Evolutionary conservation across 768 basidiomycete species (phyloP).

Genomic region (Paxillus rubicundulus): DNA sequence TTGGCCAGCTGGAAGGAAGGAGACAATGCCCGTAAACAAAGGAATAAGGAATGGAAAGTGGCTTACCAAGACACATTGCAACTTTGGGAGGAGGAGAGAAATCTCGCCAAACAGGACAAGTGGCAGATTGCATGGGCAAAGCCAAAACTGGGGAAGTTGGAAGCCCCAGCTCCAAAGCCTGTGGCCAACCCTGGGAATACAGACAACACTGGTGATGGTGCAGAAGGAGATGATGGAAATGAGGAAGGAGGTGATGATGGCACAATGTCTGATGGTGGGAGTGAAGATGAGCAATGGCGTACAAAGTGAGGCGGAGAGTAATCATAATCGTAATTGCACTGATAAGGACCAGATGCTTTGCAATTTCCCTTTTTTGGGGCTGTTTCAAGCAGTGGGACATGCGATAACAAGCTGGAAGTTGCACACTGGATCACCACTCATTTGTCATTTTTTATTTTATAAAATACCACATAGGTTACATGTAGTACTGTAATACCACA

Average conservation of each 20-base stretch:
- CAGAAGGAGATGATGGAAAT: background rate
- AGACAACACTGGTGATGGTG: background rate
- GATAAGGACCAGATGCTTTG: background rate
- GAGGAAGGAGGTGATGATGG: background rate
- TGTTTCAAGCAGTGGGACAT: background rate
- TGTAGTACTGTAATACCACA: background rate
- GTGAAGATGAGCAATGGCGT: background rate
- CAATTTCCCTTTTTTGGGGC: background rate
- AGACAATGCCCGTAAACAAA: no score
- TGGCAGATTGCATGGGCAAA: background rate
- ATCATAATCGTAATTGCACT: background rate
- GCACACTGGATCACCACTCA: background rate
- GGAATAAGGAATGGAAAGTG: background rate
- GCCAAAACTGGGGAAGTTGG: background rate
- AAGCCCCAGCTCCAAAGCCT: background rate
- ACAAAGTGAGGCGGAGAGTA: no score
- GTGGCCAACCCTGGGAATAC: background rate
- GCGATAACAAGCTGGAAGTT: background rate
- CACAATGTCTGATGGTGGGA: background rate
- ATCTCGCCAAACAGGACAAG: background rate
- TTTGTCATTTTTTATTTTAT: background rate
- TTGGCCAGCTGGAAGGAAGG: no score
- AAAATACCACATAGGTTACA: background rate
- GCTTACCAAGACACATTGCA: background rate
- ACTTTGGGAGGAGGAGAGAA: background rate